Evolutionary conservation across 306 rosid species (phyloP), one percentile per base, ranked within the genome.

Genomic region (Castanea mollissima): DNA sequence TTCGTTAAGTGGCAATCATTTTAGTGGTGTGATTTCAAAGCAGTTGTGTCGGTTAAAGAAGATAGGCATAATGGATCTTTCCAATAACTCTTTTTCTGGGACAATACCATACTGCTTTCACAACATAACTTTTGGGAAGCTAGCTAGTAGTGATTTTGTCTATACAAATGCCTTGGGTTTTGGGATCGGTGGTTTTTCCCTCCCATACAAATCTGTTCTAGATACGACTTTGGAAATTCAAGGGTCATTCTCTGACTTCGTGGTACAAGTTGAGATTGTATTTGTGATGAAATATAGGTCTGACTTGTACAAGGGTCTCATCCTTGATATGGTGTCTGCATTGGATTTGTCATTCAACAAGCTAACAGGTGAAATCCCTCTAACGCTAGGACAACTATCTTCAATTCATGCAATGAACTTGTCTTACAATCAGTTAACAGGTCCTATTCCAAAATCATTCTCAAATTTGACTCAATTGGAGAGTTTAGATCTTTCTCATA

Each of bases 401-500:
- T 18, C 1, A 15, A 51, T 82, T 1, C 35, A 4, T 20, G 19
- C 79, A 7, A 2, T 77, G 5, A 82, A 82, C 18, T 31, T 82
- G 5, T 82, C 82, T 9, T 14, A 77, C 44, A 82, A 82, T 34
- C 5, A 73, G 3, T 27, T 82, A 5, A 14, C 14, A 4, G 82
- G 82, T 5, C 1, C 56, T 16, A 77, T 77, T 11, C 85, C 85
- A 6, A 20, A 55, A 20, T 19, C 69, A 20, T 52, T 82, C 13
- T 55, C 82, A 59, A 46, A 38, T 1, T 74, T 82, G 16, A 31
- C 7, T 3, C 4, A 0, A 2, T 69, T 83, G 4, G 83, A 83
- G 35, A 83, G 81, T 27, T 14, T 83, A 46, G 80, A 83, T 8
- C 55, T 83, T 38, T 83, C 83, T 4, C 27, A 35, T 16, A 83